phyloP scores from a whole-genome alignment of 2,329 filamentous ascomycete species.

The Cladophialophora exuberans region DNA sequence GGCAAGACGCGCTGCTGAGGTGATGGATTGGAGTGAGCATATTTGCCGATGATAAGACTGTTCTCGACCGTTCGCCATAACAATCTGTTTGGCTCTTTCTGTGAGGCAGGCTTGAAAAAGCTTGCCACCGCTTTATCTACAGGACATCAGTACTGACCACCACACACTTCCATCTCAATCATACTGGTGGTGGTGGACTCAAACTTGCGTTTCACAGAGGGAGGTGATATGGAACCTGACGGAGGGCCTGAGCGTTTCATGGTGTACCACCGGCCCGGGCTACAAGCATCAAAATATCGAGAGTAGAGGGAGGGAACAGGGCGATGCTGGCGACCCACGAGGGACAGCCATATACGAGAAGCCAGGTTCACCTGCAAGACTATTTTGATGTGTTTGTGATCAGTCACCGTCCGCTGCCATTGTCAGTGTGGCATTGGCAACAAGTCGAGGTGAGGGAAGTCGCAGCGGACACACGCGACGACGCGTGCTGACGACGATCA shows the following conservation, averaged over 20 bases:
- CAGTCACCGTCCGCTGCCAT: too few species aligned
- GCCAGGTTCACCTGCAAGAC: constrained; percentile 13
- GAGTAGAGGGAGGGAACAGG: neutral
- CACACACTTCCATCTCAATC: neutral
- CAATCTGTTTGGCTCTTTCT: constrained; percentile 78
- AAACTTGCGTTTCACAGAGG: constrained; percentile 59
- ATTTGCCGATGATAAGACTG: constrained; percentile 77
- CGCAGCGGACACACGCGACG: too few species aligned
- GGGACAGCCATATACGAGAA: constrained; percentile 16
- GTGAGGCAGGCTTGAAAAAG: constrained; percentile 85
- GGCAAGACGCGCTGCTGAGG: constrained; percentile 17
- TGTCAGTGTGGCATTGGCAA: too few species aligned
- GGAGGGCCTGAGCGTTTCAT: constrained; percentile 43
- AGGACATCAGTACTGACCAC: constrained; percentile 8
- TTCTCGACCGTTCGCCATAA: constrained; percentile 69
- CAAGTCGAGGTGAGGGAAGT: too few species aligned
- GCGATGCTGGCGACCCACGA: neutral
- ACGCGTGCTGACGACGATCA: too few species aligned
- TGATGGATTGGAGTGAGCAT: constrained; percentile 40
- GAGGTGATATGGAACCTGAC: constrained; percentile 58
- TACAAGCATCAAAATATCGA: neutral
- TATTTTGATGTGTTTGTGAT: neutral
- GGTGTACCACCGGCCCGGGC: constrained; percentile 5
- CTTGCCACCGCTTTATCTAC: constrained; percentile 65
- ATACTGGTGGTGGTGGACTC: constrained; percentile 59